Conservation (phyloP, 495 filamentous ascomycete species). For the Elaphomyces granulatus region DNA sequence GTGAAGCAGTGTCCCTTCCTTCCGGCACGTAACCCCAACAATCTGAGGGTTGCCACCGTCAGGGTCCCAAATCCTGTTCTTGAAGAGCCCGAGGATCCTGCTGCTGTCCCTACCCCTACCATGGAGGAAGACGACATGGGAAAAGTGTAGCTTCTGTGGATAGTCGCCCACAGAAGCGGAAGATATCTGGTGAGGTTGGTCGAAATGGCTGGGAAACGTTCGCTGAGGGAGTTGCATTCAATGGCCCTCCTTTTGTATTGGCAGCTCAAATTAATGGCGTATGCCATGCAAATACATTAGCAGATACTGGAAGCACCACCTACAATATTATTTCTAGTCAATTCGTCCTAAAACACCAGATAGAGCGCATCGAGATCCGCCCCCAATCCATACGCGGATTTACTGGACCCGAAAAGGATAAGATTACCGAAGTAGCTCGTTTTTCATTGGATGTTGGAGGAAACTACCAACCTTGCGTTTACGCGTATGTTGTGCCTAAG, state of each 20-base stretch:
- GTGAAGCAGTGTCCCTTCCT: background rate
- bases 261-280: background rate
- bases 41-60: background rate
- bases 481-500: background rate
- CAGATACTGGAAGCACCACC: background rate
- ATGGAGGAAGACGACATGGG: background rate
- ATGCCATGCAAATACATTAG: background rate
- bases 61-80: background rate
- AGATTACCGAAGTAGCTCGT: background rate
- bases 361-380: background rate
- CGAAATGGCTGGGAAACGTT: background rate
- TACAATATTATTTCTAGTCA: background rate
- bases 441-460: background rate
- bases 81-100: background rate
- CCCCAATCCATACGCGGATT: background rate
- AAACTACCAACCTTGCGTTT: background rate
- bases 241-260: background rate
- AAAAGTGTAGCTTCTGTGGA: background rate
- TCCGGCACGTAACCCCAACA: background rate
- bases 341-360: background rate
- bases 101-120: no score
- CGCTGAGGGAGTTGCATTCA: background rate
- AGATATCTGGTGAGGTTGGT: background rate
- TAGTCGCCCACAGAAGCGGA: background rate
- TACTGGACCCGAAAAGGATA: background rate